Percentiles rank a stretch among this genome's conserved stretches.
Evolutionary conservation across 352 stramenopile genomes (phyloP).

Genomic region (Hyphochytrium catenoides): DNA sequence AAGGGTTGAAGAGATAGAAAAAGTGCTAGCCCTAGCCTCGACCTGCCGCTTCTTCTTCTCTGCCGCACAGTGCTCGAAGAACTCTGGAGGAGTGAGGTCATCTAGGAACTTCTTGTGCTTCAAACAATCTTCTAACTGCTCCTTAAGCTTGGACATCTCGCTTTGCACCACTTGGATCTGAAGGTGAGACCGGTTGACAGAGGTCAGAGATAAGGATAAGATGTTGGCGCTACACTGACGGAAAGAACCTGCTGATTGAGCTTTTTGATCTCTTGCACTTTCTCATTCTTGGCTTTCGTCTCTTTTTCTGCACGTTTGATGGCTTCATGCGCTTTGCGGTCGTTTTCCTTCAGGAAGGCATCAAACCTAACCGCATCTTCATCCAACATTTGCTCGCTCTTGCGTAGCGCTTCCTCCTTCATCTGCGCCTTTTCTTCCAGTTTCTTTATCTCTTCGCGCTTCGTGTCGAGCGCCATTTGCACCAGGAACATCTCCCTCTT

Average conservation of each 20-base stretch:
- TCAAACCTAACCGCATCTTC: constrained; percentile 85
- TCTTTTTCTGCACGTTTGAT: constrained; percentile 82
- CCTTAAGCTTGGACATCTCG: constrained; percentile 79
- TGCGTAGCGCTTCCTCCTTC: constrained; percentile 82
- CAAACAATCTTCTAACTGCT: constrained; percentile 77
- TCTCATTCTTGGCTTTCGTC: constrained; percentile 77
- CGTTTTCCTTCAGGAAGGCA: constrained; percentile 90
- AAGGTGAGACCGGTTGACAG: too few species aligned
- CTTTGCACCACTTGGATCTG: constrained; percentile 77
- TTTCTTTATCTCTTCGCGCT: constrained; percentile 86
- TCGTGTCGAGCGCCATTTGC: constrained; percentile 84
- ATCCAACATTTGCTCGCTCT: constrained; percentile 84
- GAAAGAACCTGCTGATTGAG: constrained; percentile 83
- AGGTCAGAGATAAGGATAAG: too few species aligned
- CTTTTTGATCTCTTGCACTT: constrained; percentile 81
- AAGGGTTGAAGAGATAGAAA: too few species aligned
- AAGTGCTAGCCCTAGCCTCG: constrained; percentile 2
- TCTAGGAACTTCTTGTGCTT: constrained; percentile 81
- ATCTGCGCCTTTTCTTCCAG: constrained; percentile 82
- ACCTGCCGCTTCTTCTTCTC: constrained; percentile 43
- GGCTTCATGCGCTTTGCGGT: constrained; percentile 85
- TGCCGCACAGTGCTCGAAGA: constrained; percentile 36
- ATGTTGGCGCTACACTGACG: too few species aligned
- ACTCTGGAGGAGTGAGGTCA: constrained; percentile 60
- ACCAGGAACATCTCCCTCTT: constrained; percentile 92